phyloP scores from a whole-genome alignment of 2,329 filamentous ascomycete species.

The Phyllosticta citrichinensis region DNA sequence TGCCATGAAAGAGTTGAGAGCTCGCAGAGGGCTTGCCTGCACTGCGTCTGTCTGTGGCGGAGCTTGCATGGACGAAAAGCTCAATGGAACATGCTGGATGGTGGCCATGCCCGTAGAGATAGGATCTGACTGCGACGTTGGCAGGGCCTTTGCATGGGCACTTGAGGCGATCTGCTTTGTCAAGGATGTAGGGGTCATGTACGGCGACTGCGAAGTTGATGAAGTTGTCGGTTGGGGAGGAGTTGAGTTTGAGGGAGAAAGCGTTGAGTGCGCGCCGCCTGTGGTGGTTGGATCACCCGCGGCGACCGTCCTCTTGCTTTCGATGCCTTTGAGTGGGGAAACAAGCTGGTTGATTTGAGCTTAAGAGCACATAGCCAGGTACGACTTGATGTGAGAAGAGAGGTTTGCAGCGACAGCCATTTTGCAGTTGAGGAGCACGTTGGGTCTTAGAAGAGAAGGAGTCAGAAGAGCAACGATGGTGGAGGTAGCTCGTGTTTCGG shows the following conservation, averaged over 20 bases:
- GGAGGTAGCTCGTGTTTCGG: neutral
- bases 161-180: neutral
- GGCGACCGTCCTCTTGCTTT: neutral
- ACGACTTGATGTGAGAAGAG: neutral
- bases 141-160: neutral
- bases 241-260: neutral
- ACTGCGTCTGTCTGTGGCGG: neutral
- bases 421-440: neutral
- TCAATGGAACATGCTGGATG: neutral
- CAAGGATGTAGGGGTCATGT: neutral
- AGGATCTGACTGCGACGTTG: neutral
- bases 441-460: neutral
- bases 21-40: conserved; percentile 9
- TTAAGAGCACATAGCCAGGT: neutral
- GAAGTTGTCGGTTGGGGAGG: neutral
- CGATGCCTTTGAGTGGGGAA: neutral
- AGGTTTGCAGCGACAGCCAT: neutral
- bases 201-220: neutral
- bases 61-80: neutral
- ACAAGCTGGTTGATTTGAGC: neutral
- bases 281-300: neutral
- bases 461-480: neutral
- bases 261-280: neutral
- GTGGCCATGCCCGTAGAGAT: neutral
- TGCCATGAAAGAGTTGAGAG: conserved; percentile 28